phyloP scores from a whole-genome alignment of 495 filamentous ascomycete species.

The Xylaria palmicola region DNA sequence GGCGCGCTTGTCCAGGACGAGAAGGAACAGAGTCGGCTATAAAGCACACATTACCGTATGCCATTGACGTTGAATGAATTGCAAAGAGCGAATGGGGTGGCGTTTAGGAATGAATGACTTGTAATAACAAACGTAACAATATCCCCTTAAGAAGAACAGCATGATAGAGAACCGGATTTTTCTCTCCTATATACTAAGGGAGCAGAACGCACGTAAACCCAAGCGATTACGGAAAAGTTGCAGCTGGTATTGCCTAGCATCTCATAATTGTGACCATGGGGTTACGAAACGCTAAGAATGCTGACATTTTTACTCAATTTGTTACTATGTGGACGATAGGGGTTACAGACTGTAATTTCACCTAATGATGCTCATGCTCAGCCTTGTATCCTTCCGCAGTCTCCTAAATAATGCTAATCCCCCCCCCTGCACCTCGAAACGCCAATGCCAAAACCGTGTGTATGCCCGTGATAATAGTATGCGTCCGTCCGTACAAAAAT shows the following conservation, averaged over 20 bases:
- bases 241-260: no score
- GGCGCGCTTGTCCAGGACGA: slow-evolving; percentile 35
- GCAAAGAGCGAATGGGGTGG: neutral
- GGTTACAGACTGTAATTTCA: neutral
- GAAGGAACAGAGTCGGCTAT: slow-evolving; percentile 21
- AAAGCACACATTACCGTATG: neutral
- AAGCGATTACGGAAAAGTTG: no score
- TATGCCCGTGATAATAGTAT: no score
- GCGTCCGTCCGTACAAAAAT: no score
- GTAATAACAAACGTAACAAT: neutral
- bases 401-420: neutral
- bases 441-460: no score
- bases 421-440: neutral
- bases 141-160: neutral
- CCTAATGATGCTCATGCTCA: no score
- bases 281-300: no score
- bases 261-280: no score
- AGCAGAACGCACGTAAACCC: neutral
- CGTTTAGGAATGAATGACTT: neutral
- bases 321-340: neutral
- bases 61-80: no score
- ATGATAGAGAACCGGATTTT: neutral
- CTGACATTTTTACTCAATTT: neutral
- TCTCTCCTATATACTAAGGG: neutral
- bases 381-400: neutral